Evolutionary conservation across 306 rosid genomes (phyloP).

Genomic region (Parietaria judaica): DNA sequence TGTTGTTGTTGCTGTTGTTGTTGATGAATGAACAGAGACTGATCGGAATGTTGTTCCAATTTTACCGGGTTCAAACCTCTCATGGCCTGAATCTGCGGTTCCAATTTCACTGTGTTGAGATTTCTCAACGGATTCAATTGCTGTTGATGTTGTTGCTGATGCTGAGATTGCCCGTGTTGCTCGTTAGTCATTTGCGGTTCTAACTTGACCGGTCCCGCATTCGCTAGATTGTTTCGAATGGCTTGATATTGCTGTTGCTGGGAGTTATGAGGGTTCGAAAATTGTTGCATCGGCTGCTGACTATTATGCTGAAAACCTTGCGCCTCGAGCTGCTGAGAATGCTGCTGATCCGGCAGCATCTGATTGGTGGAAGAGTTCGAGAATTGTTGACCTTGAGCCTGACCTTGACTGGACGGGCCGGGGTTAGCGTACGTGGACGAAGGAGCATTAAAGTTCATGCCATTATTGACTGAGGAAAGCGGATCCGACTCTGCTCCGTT

Average conservation of each 20-base stretch:
- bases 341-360: constrained; percentile 69
- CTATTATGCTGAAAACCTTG: constrained; percentile 61
- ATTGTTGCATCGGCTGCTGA: constrained; percentile 87
- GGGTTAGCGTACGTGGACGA: constrained; percentile 52
- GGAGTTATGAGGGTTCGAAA: constrained; percentile 51
- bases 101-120: constrained; percentile 65
- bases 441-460: constrained; percentile 51
- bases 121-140: constrained; percentile 63
- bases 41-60: constrained; percentile 79
- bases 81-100: constrained; percentile 57
- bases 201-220: constrained; percentile 66
- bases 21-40: constrained; percentile 66
- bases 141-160: constrained; percentile 42
- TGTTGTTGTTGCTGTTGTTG: constrained; percentile 51
- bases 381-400: constrained; percentile 68
- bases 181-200: constrained; percentile 75
- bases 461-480: constrained; percentile 63
- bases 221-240: constrained; percentile 57
- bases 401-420: constrained; percentile 68
- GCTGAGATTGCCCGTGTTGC: constrained; percentile 67
- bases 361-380: constrained; percentile 62
- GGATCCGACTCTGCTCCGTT: constrained; percentile 70
- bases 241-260: constrained; percentile 81
- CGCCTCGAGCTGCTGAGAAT: constrained; percentile 69
- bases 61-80: constrained; percentile 52